phyloP scores from a whole-genome alignment of 179 eudicot genomes.

The Beta corolliflora region DNA sequence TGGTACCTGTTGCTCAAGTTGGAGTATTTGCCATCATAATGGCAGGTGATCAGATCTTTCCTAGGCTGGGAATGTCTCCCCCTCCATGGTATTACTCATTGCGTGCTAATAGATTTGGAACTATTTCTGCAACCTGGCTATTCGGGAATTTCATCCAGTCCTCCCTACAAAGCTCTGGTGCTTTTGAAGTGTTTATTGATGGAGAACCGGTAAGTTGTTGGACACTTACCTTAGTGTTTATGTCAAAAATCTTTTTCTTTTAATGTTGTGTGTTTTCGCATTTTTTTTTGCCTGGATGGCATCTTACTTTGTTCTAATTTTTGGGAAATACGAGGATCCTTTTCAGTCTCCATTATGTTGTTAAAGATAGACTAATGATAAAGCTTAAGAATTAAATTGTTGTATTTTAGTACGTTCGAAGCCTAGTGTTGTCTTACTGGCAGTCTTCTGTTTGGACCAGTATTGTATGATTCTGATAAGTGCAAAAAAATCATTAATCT shows the following conservation, averaged over 20 bases:
- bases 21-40: constrained; percentile 68
- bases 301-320: background rate
- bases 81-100: constrained; percentile 84
- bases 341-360: no score
- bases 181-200: constrained; percentile 83
- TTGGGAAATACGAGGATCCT: background rate
- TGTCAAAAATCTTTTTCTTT: background rate
- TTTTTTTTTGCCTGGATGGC: background rate
- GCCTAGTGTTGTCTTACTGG: no score
- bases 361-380: no score
- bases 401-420: no score
- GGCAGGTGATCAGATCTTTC: constrained; percentile 95
- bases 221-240: background rate
- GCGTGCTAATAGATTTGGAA: constrained; percentile 93
- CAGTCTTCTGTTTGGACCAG: background rate
- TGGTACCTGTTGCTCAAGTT: constrained; percentile 77
- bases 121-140: constrained; percentile 91
- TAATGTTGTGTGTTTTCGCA: background rate
- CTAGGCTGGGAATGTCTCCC: constrained; percentile 78
- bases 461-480: background rate
- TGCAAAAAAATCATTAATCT: background rate
- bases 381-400: no score
- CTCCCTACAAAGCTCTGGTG: constrained; percentile 82
- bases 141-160: constrained; percentile 84
- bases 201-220: constrained; percentile 63